Evolutionary conservation across 306 rosid genomes (phyloP), one percentile per base, ranked within the genome.

Genomic region (Alnus glutinosa): DNA sequence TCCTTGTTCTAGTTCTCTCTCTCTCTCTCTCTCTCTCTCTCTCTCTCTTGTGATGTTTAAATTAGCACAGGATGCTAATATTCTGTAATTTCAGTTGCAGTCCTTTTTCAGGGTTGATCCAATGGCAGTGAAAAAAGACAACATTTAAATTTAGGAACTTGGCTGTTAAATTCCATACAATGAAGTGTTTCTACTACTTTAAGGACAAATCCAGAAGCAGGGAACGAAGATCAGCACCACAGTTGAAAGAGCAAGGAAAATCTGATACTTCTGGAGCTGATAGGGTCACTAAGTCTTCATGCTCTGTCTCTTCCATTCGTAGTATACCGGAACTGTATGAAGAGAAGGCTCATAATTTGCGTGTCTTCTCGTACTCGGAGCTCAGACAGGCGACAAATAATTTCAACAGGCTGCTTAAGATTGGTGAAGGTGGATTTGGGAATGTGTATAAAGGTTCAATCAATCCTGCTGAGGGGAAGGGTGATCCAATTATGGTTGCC

Each of bases 401-500:
- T 83, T 92, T 94, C 87, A 86, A 63, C 69, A 86, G 88, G 85
- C 84, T 90, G 71, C 84, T 80, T 66, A 89, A 92, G 89, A 89
- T 92, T 28, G 97, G 98, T 14, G 97, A 94, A 87, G 98, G 98
- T 50, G 98, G 98, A 75, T 94, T 94, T 81, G 97, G 98, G 50
- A 89, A 86, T 78, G 98, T 94, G 1, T 94, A 81, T 75, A 92
- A 88, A 84, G 97, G 90, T 62, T 89, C 92, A 77, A 89, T 92
- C 71, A 85, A 87, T 78, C 88, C 93, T 75, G 79, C 75, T 83
- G 86, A 80, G 71, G 91, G 84, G 71, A 87, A 84, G 72, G 94
- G 89, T 1, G 87, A 83, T 23, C 64, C 82, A n/a, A 18, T 90
- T 36, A 30, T 70, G 4, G 97, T 90, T 75, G 98, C 97, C 57